These are phyloP conservation scores for Ceratobasidium sp. DNA, from an alignment of 1,284 basidiomycete species.

Conservation along the genomic window DNA sequence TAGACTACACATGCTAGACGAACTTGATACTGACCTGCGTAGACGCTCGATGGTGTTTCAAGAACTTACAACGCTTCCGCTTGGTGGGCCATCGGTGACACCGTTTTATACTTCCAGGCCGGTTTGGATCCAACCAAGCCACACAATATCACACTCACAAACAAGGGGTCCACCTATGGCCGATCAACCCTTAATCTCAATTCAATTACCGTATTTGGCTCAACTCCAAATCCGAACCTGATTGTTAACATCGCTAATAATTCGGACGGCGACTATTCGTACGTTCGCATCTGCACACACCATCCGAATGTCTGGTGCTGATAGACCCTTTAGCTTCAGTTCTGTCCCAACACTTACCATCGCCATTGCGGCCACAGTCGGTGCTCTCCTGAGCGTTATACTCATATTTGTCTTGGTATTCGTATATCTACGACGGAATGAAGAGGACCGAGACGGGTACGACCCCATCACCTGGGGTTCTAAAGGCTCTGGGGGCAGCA, in stretches of 20 bases:
- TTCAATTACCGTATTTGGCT: conserved; percentile 21
- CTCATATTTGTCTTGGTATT: too few relatives aligned
- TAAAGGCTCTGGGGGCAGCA: too few relatives aligned
- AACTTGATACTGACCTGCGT: not conserved
- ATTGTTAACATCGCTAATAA: not conserved
- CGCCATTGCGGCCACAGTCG: too few relatives aligned
- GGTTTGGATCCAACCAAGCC: conserved; percentile 15
- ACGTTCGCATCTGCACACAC: not conserved
- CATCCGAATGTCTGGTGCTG: not conserved
- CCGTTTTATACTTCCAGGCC: not conserved
- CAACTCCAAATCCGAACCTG: not conserved
- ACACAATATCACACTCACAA: not conserved
- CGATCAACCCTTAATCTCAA: conserved; percentile 17
- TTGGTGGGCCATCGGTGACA: conserved; percentile 15
- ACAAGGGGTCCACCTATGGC: not conserved
- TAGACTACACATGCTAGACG: not conserved
- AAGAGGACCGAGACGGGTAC: not conserved
- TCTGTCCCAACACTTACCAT: not conserved
- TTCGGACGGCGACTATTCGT: too few relatives aligned
- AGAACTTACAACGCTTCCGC: conserved; percentile 6
- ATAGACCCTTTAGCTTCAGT: not conserved
- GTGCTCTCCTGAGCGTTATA: too few relatives aligned
- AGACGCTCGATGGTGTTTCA: conserved; percentile 10
- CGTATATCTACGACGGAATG: too few relatives aligned
- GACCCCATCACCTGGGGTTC: too few relatives aligned